Evolutionary conservation across 495 filamentous ascomycete species (phyloP), one percentile per base, ranked within the genome.

Genomic region (Penicillium chermesinum): DNA sequence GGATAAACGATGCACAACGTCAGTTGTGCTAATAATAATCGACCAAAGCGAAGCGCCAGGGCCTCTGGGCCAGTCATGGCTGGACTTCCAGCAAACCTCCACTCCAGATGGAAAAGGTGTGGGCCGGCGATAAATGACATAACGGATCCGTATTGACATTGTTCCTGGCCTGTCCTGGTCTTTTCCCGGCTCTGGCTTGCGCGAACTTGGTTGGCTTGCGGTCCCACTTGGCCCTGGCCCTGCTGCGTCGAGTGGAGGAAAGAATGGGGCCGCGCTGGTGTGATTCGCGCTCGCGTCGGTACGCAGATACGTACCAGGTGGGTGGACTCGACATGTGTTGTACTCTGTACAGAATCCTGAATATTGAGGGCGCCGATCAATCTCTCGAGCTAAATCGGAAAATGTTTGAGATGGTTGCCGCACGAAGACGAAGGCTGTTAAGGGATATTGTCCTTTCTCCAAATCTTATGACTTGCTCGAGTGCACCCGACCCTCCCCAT

Each of bases 1-100:
- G 42, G 40, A 25, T 25, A 27, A 30, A 42, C 17, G 40, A n/a
- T 18, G 41, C 44, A 39, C 22, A 51, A 41, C 42, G 46, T 32
- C 16, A 50, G 46, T 48, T 39, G 42, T 46, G 38, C 41, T 59
- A 59, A 59, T 58, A 58, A 55, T 55, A 50, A 46, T 52, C 46
- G 21, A 41, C 25, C 35, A 37, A 14, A 36, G 43, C 15, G 43
- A 46, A 46, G 44, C 44, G 44, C 44, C 44, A 38, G 44, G 42
- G 34, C 32, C 20, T 20, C 25, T 17, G 20, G 34, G 38, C 44
- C 44, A 46, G 44, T 46, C 34, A 46, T 15, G 18, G 33, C 41
- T 41, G 37, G 10, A 17, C n/a, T 38, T 47, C 30, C 30, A n/a
- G n/a, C n/a, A n/a, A n/a, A n/a, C n/a, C n/a, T n/a, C n/a, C n/a